Evolutionary conservation across 495 filamentous ascomycete species (phyloP).

Genomic region (Xylaria curta): DNA sequence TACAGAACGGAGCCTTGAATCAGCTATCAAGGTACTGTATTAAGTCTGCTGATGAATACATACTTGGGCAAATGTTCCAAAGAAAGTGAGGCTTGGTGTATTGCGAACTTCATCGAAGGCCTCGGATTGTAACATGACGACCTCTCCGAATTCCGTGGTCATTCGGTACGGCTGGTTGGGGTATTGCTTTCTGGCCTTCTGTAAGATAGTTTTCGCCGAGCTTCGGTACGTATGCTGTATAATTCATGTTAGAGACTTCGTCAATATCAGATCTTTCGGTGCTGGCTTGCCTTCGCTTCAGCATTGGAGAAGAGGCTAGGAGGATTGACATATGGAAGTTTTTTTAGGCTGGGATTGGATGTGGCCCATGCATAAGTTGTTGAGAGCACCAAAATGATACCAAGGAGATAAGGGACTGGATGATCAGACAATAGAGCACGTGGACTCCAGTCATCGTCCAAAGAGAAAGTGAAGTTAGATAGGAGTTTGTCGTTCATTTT

Average conservation of each 20-base stretch:
- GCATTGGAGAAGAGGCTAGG: slow-evolving; percentile 19
- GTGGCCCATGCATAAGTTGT: slow-evolving; percentile 25
- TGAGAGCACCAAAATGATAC: slow-evolving; percentile 13
- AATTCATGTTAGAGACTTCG: not conserved
- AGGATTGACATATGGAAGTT: slow-evolving; percentile 30
- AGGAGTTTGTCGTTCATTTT: slow-evolving; percentile 23
- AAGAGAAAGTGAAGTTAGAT: not conserved
- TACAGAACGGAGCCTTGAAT: slow-evolving; percentile 3
- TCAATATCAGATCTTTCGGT: not conserved
- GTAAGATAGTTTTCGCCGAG: slow-evolving; percentile 14
- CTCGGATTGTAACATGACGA: slow-evolving; percentile 52
- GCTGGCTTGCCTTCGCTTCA: slow-evolving; percentile 25
- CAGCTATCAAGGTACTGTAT: not conserved
- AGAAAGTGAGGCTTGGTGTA: slow-evolving; percentile 45
- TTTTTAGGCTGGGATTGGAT: slow-evolving; percentile 19
- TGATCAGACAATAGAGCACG: not conserved
- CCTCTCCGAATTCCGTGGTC: slow-evolving; percentile 37
- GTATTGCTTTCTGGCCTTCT: slow-evolving; percentile 26
- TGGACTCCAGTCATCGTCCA: not conserved
- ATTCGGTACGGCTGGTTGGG: slow-evolving; percentile 37
- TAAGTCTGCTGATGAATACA: not conserved
- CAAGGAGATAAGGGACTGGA: slow-evolving; percentile 12
- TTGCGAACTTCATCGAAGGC: slow-evolving; percentile 58
- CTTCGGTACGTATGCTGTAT: slow-evolving; percentile 18
- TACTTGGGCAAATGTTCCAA: slow-evolving; percentile 47